Evolutionary conservation across 305 asterid genomes (phyloP), one percentile per base, ranked within the genome.

Genomic region (Fraxinus sp.): DNA sequence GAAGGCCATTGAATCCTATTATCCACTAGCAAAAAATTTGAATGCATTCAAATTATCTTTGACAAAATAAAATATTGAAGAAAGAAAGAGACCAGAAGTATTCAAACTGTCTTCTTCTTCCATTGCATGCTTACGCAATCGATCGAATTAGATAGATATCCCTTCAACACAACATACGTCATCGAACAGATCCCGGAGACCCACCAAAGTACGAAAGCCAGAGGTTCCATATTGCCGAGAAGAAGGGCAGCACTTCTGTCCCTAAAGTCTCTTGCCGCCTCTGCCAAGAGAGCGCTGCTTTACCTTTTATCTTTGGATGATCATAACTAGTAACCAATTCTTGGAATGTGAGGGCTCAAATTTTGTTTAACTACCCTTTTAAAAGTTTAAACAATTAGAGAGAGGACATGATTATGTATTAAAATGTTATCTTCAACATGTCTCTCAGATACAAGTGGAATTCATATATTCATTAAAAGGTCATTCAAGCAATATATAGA

Each of bases 1-100:
- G 79, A 28, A 16, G 73, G 85, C 85, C 86, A 80, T 62, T 78
- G 33, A 26, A 26, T 66, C 35, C 33, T 26, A 66, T 66, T 66
- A 66, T 66, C 36, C 74, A 66, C 74, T 66, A 1, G 37, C 74
- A 66, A 26, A 66, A 66, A 9, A 66, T 24, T 66, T 66, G 36
- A 26, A 64, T 64, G 73, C 73, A 24, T 24, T 64, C 73, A 22
- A 10, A 66, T 26, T 24, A 0, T 26, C 36, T 5, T 0, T 66
- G 22, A 8, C 5, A 66, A 4, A 26, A 8, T 10, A 24, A 9
- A 26, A 26, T 66, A 18, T 66, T 66, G 36, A 66, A 66, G 37
- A 24, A 26, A 22, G 13, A 62, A 14, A 22, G 14, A 64, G 35
- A 24, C 49, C 13, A 9, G 49, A 22, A n/a, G 5, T 64, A 26